Percentiles rank a stretch among this genome's conserved stretches.
Conservation (phyloP, 192 early-diverging fungal species). For the Entophlyctis helioformis region DNA sequence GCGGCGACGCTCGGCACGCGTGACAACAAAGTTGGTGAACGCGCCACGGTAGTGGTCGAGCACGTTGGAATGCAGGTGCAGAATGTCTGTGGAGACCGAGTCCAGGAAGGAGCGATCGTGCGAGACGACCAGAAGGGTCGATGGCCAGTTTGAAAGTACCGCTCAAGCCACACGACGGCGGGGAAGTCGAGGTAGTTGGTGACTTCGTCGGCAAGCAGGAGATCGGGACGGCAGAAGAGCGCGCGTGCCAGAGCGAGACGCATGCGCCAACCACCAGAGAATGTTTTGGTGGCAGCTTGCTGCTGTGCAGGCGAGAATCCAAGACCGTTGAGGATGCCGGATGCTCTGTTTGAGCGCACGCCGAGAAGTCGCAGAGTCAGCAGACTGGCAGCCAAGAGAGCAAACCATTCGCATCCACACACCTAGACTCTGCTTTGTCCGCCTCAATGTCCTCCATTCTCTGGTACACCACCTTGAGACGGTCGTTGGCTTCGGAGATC, state of each 20-base stretch:
- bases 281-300: conserved; percentile 46
- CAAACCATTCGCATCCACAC: conserved; percentile 2
- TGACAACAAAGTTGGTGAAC: conserved; percentile 80
- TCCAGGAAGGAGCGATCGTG: conserved; percentile 98
- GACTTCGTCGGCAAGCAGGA: conserved; percentile 77
- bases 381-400: no score
- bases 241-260: conserved; percentile 70
- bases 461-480: conserved; percentile 71
- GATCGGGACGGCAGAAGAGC: conserved; percentile 68
- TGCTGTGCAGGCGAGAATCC: conserved; percentile 60
- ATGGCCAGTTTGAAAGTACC: conserved; percentile 85
- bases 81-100: conserved; percentile 91
- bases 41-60: conserved; percentile 95
- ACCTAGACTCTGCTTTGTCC: conserved; percentile 88
- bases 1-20: conserved; percentile 82
- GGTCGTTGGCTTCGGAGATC: conserved; percentile 14
- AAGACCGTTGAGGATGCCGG: conserved; percentile 48
- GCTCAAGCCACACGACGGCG: conserved; percentile 96
- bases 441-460: conserved; percentile 92
- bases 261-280: conserved; percentile 82
- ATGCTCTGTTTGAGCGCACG: conserved; percentile 14
- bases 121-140: conserved; percentile 89
- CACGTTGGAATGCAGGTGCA: conserved; percentile 86
- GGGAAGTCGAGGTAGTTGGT: conserved; percentile 65
- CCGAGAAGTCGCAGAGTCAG: neutral